Percentiles rank a stretch among this genome's conserved stretches.
phyloP scores from a whole-genome alignment of 352 stramenopile species.

The Pythium aristosporum region DNA sequence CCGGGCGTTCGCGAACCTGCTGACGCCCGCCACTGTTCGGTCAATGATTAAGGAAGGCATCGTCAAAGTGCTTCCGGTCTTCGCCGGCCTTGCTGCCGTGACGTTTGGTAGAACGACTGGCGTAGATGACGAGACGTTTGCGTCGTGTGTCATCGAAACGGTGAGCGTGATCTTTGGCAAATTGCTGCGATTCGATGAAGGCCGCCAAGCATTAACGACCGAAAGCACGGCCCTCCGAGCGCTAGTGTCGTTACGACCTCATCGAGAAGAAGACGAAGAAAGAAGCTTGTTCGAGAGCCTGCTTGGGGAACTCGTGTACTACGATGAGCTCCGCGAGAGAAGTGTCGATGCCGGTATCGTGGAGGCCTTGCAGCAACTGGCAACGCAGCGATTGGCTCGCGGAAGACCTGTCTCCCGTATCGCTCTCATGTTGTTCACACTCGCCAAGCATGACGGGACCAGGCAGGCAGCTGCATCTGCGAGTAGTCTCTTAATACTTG shows the following conservation, averaged over 20 bases:
- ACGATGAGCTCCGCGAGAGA: constrained; percentile 50
- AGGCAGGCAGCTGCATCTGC: constrained; percentile 38
- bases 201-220: constrained; percentile 40
- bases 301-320: constrained; percentile 47
- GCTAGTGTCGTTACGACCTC: constrained; percentile 35
- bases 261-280: neutral
- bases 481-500: constrained; percentile 36
- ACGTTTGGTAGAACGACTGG: neutral
- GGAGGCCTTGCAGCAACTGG: constrained; percentile 41
- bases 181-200: constrained; percentile 43
- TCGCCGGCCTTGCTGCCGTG: constrained; percentile 31
- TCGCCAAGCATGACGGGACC: constrained; percentile 50
- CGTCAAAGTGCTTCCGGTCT: constrained; percentile 58
- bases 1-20: constrained; percentile 60
- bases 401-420: constrained; percentile 22
- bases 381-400: neutral
- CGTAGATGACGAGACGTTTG: constrained; percentile 1
- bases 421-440: constrained; percentile 51
- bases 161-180: constrained; percentile 62
- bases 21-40: constrained; percentile 58
- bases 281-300: constrained; percentile 42
- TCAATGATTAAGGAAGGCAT: constrained; percentile 65
- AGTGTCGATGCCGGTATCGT: constrained; percentile 59
- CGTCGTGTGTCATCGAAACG: constrained; percentile 30
- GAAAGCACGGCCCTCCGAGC: constrained; percentile 48